These are phyloP conservation scores for Naganishia vaughanmartiniae DNA, from an alignment of 768 basidiomycete species.

Conservation along the genomic window DNA sequence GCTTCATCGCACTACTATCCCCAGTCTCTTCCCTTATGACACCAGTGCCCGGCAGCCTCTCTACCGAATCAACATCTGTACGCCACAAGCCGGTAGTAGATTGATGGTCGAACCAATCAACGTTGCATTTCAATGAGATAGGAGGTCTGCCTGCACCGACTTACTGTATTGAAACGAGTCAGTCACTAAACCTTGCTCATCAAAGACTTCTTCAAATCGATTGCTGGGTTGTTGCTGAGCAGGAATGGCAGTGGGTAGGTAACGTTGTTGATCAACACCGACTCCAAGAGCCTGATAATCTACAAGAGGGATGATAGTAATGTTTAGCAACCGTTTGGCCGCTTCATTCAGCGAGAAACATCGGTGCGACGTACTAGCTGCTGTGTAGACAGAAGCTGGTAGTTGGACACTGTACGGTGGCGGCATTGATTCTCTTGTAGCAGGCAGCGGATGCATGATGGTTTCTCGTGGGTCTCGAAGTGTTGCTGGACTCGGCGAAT, in stretches of 20 bases:
- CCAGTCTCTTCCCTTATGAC: constrained; percentile 4
- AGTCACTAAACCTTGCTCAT: not conserved
- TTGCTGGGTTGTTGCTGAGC: not conserved
- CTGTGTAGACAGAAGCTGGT: not conserved
- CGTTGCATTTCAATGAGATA: not conserved
- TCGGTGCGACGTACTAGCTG: not conserved
- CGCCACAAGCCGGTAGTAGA: not conserved
- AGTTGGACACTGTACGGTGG: not conserved
- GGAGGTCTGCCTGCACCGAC: not conserved
- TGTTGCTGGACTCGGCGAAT: constrained; percentile 13
- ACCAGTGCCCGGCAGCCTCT: not conserved
- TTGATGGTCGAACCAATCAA: too few relatives aligned
- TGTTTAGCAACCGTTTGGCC: too few relatives aligned
- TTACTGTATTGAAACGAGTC: not conserved
- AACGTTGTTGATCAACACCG: not conserved
- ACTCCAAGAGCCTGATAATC: not conserved
- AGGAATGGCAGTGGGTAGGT: not conserved
- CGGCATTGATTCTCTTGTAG: not conserved
- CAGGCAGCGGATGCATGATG: not conserved
- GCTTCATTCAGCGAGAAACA: not conserved
- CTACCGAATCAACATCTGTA: not conserved
- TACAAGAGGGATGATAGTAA: not conserved
- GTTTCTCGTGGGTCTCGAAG: not conserved
- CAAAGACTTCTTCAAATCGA: too few relatives aligned
- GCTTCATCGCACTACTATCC: constrained; percentile 21